Evolutionary conservation across 2,329 filamentous ascomycete genomes (phyloP).

Genomic region (Mycogone perniciosa): DNA sequence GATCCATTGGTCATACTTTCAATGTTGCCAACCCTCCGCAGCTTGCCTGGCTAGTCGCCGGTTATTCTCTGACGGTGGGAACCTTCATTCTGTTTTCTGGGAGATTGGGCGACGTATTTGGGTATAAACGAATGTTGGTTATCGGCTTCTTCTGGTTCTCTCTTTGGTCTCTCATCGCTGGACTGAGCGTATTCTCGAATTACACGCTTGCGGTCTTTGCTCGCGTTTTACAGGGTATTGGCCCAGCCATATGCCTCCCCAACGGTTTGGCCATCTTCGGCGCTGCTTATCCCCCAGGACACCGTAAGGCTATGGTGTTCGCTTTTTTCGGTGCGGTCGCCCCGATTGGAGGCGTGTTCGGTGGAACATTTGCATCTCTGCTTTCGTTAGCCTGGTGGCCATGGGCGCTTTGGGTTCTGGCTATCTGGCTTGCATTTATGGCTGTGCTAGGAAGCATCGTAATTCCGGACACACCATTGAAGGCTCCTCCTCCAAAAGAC

Average conservation of each 20-base stretch:
- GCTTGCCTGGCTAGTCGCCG: conserved; percentile 52
- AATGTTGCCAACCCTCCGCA: conserved; percentile 11
- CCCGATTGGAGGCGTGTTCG: conserved; percentile 39
- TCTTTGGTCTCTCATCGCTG: conserved; percentile 45
- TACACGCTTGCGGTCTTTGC: conserved; percentile 42
- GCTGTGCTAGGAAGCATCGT: conserved; percentile 25
- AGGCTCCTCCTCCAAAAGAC: conserved; percentile 8
- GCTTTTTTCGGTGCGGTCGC: conserved; percentile 41
- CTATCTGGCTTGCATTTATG: conserved; percentile 29
- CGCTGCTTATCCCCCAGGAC: conserved; percentile 48
- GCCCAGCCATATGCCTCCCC: conserved; percentile 56
- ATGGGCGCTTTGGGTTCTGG: conserved; percentile 40
- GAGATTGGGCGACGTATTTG: conserved; percentile 51
- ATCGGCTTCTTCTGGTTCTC: conserved; percentile 49
- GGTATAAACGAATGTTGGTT: conserved; percentile 49
- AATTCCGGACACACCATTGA: conserved; percentile 27
- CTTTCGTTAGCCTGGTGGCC: conserved; percentile 42
- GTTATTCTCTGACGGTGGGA: conserved; percentile 49
- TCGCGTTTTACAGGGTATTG: conserved; percentile 54
- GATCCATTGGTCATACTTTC: no score
- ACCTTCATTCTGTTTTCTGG: conserved; percentile 53
- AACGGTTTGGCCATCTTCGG: conserved; percentile 59
- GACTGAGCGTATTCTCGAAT: conserved; percentile 33
- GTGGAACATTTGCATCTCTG: conserved; percentile 34
- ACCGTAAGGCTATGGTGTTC: conserved; percentile 55